phyloP scores from a whole-genome alignment of 306 rosid genomes.

The Crotalaria pallida region DNA sequence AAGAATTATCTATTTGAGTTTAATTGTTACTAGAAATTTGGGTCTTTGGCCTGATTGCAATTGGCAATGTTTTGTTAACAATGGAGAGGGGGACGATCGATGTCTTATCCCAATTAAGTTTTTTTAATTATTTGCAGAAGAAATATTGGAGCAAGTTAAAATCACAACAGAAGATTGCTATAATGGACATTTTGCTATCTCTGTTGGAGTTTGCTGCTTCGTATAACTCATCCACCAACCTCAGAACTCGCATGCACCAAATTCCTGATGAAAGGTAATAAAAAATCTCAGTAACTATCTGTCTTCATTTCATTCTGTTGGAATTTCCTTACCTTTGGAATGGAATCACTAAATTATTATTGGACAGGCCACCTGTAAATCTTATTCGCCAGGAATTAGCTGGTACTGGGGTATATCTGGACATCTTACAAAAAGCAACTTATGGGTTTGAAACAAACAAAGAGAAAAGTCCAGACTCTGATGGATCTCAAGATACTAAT shows the following conservation, averaged over 20 bases:
- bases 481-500: conserved; percentile 31
- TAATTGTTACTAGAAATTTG: neutral
- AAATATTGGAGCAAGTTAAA: conserved; percentile 87
- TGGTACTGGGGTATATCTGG: conserved; percentile 81
- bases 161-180: conserved; percentile 61
- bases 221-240: conserved; percentile 78
- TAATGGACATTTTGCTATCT: conserved; percentile 78
- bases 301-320: neutral
- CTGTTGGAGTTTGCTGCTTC: conserved; percentile 89
- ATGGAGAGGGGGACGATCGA: neutral
- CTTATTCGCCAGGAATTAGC: conserved; percentile 92
- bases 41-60: neutral
- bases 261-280: conserved; percentile 71
- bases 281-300: neutral
- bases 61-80: neutral
- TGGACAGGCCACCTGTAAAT: conserved; percentile 94
- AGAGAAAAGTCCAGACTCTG: conserved; percentile 29
- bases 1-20: conserved; percentile 13
- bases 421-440: conserved; percentile 80
- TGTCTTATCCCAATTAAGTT: neutral
- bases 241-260: conserved; percentile 90
- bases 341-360: conserved; percentile 21
- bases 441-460: conserved; percentile 39
- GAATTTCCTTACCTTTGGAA: conserved; percentile 7
- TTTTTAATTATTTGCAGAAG: conserved; percentile 61